Conservation (phyloP, 2,329 filamentous ascomycete species). For the Trichophyton simii region DNA sequence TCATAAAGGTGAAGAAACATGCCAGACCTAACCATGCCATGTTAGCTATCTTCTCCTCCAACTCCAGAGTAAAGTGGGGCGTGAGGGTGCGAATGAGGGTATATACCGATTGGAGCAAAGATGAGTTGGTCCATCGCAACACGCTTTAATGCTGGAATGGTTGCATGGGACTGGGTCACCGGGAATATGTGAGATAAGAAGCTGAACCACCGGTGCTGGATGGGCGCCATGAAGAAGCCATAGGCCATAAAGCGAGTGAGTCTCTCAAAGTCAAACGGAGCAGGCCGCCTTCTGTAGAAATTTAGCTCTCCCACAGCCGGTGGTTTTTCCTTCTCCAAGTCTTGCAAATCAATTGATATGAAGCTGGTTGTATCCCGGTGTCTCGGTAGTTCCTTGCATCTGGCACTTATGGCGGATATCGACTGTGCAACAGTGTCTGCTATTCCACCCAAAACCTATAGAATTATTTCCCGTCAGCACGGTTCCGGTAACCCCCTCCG, state of each 20-base stretch:
- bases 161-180: constrained; percentile 61
- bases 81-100: constrained; percentile 5
- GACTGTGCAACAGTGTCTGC: constrained; percentile 93
- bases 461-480: background rate
- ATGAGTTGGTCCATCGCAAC: constrained; percentile 86
- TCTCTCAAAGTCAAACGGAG: constrained; percentile 90
- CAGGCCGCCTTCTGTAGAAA: constrained; percentile 50
- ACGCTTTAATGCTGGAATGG: constrained; percentile 70
- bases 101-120: constrained; percentile 72
- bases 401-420: constrained; percentile 60
- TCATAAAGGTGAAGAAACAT: constrained; percentile 93
- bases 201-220: constrained; percentile 93
- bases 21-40: constrained; percentile 47
- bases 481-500: background rate
- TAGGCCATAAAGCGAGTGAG: constrained; percentile 94
- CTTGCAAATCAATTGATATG: constrained; percentile 75
- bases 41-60: background rate
- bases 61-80: background rate
- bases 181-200: constrained; percentile 75
- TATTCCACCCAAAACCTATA: constrained; percentile 70
- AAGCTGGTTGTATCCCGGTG: constrained; percentile 49
- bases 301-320: constrained; percentile 54
- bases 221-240: constrained; percentile 86
- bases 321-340: constrained; percentile 70
- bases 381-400: constrained; percentile 50